Evolutionary conservation across 208 protist species (phyloP).

Genomic region (Trypanosoma cruzi): DNA sequence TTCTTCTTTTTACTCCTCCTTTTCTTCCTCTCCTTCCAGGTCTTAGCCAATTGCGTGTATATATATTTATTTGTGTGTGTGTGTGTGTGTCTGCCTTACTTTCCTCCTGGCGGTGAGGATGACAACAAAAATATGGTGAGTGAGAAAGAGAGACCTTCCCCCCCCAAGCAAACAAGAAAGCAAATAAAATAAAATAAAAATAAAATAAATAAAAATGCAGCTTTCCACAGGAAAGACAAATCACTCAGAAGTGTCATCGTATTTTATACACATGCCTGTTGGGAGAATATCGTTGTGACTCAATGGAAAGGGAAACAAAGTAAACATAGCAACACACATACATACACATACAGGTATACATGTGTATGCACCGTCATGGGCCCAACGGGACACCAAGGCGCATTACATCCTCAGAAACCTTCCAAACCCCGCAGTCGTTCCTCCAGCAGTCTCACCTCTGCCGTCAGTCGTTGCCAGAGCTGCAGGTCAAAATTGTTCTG

Average conservation of each 20-base stretch:
- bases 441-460: constrained; percentile 49
- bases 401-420: constrained; percentile 16
- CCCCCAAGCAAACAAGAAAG: too few relatives aligned
- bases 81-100: not conserved
- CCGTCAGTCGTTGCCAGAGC: constrained; percentile 34
- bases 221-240: too few relatives aligned
- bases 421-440: constrained; percentile 38
- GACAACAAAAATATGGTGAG: too few relatives aligned
- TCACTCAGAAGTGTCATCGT: not conserved
- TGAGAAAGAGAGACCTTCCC: not conserved
- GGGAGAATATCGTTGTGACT: too few relatives aligned
- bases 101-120: not conserved
- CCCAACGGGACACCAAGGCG: not conserved
- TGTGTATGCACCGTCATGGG: constrained; percentile 1
- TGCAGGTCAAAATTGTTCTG: constrained; percentile 34
- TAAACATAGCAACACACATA: too few relatives aligned
- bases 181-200: constrained; percentile 2
- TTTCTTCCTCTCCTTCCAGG: constrained; percentile 7
- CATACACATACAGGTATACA: too few relatives aligned
- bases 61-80: constrained; percentile 2
- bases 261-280: not conserved
- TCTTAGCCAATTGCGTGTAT: too few relatives aligned
- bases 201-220: not conserved
- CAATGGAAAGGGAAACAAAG: too few relatives aligned
- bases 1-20: constrained; percentile 21